These are phyloP conservation scores for Aureoboletus auriporus DNA, from an alignment of 768 basidiomycete genomes.

Conservation along the genomic window DNA sequence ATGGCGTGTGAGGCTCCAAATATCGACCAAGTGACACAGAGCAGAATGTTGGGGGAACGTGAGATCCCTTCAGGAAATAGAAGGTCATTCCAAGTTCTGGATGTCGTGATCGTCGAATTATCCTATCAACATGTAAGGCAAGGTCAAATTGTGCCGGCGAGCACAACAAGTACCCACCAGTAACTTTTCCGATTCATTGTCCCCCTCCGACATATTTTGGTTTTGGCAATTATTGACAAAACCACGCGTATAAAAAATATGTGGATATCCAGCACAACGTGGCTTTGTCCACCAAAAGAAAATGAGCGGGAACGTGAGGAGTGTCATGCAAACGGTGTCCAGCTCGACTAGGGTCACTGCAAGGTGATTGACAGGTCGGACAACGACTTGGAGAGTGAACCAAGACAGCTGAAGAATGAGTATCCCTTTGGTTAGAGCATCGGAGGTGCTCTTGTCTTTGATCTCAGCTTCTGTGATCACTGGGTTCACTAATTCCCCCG, in stretches of 20 bases:
- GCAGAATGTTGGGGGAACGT: no score
- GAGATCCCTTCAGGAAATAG: background rate
- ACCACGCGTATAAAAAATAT: background rate
- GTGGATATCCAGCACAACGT: background rate
- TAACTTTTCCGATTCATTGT: background rate
- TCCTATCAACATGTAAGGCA: background rate
- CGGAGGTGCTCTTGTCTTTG: background rate
- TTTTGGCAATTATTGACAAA: background rate
- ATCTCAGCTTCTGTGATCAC: background rate
- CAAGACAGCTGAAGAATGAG: background rate
- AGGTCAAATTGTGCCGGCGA: no score
- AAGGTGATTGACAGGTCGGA: background rate
- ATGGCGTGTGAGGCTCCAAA: background rate
- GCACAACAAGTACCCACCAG: background rate
- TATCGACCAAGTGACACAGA: background rate
- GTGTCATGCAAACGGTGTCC: background rate
- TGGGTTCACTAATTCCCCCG: background rate
- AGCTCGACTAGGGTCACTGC: background rate
- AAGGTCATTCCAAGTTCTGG: background rate
- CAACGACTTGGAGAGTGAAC: background rate
- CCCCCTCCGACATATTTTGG: background rate
- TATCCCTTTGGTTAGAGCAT: background rate
- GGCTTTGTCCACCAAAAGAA: background rate
- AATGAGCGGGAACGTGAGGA: background rate
- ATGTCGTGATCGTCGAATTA: background rate